These are phyloP conservation scores for Liquidambar formosana DNA, from an alignment of 164 flowering plant species.

Conservation along the genomic window DNA sequence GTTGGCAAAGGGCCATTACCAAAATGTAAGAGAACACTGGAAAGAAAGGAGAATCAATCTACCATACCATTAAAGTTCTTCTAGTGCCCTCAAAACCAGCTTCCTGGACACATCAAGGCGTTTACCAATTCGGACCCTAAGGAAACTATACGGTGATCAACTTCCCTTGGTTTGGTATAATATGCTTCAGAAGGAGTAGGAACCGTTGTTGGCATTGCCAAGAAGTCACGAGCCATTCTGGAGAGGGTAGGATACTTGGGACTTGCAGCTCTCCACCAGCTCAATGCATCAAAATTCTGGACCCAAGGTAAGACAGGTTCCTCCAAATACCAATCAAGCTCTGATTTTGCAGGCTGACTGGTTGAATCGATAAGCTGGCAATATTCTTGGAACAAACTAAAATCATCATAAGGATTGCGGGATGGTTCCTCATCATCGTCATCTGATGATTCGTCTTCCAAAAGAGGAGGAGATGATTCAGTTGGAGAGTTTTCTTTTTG, in stretches of 20 bases:
- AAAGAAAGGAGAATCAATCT: too few species aligned
- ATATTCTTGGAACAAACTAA: constrained; percentile 8
- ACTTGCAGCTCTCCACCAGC: constrained; percentile 7
- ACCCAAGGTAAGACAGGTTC: constrained; percentile 11
- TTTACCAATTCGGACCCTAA: neutral
- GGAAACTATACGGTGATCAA: neutral
- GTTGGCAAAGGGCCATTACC: too few species aligned
- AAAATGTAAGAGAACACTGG: too few species aligned
- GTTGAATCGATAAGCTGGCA: neutral
- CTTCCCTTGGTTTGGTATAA: neutral
- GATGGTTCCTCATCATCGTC: neutral
- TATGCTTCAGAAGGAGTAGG: neutral
- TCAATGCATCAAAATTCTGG: neutral
- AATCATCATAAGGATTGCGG: constrained; percentile 1
- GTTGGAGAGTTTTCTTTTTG: neutral
- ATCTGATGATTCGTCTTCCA: neutral
- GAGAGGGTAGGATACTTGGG: constrained; percentile 6
- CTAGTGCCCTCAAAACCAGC: neutral
- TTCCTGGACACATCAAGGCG: constrained; percentile 6
- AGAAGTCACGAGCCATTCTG: constrained; percentile 16
- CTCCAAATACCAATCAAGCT: constrained; percentile 21
- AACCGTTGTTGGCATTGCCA: constrained; percentile 3
- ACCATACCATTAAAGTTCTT: too few species aligned
- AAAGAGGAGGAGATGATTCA: constrained; percentile 5
- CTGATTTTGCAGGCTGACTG: constrained; percentile 12